A percentile compares a stretch with the other conserved stretches of the same genome.
These are phyloP conservation scores for Scenedesmus sp. DNA, from an alignment of 163 green algal genomes.

Conservation along the genomic window DNA sequence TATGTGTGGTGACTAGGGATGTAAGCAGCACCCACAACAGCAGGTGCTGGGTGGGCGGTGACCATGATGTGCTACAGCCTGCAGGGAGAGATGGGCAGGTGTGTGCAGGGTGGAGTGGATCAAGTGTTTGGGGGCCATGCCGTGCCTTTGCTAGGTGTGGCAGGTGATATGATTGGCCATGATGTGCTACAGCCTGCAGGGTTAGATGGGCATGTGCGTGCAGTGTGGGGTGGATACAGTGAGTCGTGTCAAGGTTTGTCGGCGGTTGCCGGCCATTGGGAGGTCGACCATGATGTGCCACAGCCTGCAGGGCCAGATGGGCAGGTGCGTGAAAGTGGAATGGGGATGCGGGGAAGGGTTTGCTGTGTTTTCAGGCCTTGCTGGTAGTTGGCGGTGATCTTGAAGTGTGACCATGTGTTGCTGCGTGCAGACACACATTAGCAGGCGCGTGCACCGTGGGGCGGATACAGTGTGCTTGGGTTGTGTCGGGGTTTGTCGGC, in stretches of 20 bases:
- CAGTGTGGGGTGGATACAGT: neutral
- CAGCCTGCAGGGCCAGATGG: conserved; percentile 18
- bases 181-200: conserved; percentile 32
- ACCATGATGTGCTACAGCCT: neutral
- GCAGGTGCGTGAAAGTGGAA: neutral
- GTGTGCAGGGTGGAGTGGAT: neutral
- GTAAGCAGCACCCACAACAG: no score
- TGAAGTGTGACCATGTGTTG: no score
- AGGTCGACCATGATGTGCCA: neutral
- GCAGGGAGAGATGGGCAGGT: neutral
- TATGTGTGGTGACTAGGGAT: neutral
- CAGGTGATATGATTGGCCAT: no score
- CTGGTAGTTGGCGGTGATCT: no score
- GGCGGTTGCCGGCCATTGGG: neutral
- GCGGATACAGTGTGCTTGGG: no score
- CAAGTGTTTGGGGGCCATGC: no score
- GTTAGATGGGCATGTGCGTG: neutral
- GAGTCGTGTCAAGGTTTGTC: neutral
- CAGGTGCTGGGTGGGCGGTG: no score
- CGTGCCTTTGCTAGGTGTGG: no score
- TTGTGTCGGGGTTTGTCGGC: no score
- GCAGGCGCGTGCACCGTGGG: neutral
- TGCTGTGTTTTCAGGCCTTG: no score
- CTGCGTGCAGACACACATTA: conserved; percentile 10
- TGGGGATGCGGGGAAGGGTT: neutral